Percentiles rank a stretch among this genome's conserved stretches.
Evolutionary conservation across 371 early-diverging fungal genomes (phyloP).

Genomic region (Sporodiniella umbellata): DNA sequence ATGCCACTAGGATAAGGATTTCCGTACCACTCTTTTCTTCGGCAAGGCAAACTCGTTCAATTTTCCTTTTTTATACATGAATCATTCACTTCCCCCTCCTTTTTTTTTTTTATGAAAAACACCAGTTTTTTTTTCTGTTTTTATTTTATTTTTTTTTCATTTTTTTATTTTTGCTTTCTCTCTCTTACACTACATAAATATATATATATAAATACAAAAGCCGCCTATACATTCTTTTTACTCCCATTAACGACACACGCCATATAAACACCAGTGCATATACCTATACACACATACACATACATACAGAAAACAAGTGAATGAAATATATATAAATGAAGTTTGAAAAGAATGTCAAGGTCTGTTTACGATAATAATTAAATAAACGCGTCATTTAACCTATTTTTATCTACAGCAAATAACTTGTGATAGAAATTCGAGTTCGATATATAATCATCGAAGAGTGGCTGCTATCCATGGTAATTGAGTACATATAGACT

Average conservation of each 20-base stretch:
- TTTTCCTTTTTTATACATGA: conserved; percentile 1
- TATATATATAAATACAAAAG: too few relatives aligned
- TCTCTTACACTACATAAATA: too few relatives aligned
- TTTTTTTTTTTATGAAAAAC: background rate
- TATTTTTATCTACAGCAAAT: background rate
- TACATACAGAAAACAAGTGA: too few relatives aligned
- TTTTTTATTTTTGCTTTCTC: background rate
- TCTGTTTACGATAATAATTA: too few relatives aligned
- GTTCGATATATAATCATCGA: background rate
- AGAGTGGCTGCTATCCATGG: background rate
- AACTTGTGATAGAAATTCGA: background rate
- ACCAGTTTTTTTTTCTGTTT: background rate
- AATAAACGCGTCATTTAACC: background rate
- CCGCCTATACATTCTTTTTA: too few relatives aligned
- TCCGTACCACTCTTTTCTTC: too few relatives aligned
- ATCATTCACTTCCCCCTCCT: background rate
- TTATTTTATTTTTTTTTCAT: background rate
- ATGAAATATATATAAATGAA: background rate
- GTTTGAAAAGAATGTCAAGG: background rate
- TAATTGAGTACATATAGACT: too few relatives aligned
- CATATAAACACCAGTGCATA: too few relatives aligned
- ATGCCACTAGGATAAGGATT: too few relatives aligned
- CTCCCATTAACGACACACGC: too few relatives aligned
- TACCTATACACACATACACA: too few relatives aligned
- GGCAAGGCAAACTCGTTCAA: background rate